Base-by-base conservation (phyloP, 345 rosid genomes). In the Sisymbrium irio region DNA sequence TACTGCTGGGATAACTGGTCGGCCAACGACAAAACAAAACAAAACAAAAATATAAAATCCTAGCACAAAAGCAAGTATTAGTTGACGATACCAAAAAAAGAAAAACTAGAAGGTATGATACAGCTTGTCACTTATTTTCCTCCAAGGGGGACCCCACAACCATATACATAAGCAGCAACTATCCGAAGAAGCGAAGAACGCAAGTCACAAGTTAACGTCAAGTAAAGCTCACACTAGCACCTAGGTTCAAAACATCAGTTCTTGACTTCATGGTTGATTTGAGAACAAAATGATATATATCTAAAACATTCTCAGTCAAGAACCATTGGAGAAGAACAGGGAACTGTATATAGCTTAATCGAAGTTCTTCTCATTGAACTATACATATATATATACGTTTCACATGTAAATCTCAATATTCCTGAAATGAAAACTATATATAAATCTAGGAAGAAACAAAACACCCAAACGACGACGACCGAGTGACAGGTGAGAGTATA, bases 81-180 rank as follows among this genome's bases (percentile, higher is more conserved):
- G 69, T 41, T 75, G 55, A n/a, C n/a, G n/a, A n/a, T n/a, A n/a
- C n/a, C n/a, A n/a, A 67, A 47, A 15, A 46, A 17, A 37, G 47
- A 65, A 72, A 50, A 12, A 17, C 32, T 39, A 72, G 3, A 37
- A 61, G 39, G 65, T 25, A 65, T 5, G 60, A 50, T 27, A 27
- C 33, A 66, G 9, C 37, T 10, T 46, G 33, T 18, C 9, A 47
- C 37, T 51, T 15, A 20, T 51, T 68, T 15, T 62, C 28, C 10
- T 76, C 50, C 58, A 76, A 61, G 70, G 70, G 62, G 70, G 70
- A 69, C 58, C 78, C 78, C 78, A 62, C 70, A 22, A 68, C 69
- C 65, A 69, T 25, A 61, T 44, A 25, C 74, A 54, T 51, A 53
- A 61, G 37, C 74, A 59, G 13, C 18, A 37, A 50, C 62, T 27